A percentile compares a stretch with the other conserved stretches of the same genome.
phyloP scores from a whole-genome alignment of 345 rosid species.

The Noccaea bulbosa region DNA sequence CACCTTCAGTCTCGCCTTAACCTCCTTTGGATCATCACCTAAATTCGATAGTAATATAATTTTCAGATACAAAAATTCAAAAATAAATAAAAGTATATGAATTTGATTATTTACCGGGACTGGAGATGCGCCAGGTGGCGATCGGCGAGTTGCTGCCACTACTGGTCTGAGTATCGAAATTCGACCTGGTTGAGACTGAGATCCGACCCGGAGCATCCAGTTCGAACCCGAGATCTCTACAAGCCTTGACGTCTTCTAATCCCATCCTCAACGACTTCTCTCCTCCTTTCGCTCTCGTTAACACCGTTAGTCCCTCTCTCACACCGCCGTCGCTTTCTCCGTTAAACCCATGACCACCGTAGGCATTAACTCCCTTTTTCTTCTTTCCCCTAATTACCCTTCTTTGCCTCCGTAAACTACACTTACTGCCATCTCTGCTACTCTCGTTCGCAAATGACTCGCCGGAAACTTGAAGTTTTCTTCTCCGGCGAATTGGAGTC shows the following conservation, averaged over 20 bases:
- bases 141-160: slow-evolving; percentile 92
- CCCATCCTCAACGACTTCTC: slow-evolving; percentile 75
- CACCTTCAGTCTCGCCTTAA: slow-evolving; percentile 89
- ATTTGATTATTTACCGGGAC: slow-evolving; percentile 65
- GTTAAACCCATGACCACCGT: slow-evolving; percentile 11
- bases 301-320: slow-evolving; percentile 61
- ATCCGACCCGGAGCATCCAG: slow-evolving; percentile 67
- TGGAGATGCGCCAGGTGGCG: slow-evolving; percentile 86
- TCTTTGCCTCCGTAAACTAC: slow-evolving; percentile 33
- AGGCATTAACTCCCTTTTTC: slow-evolving; percentile 4
- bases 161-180: slow-evolving; percentile 59
- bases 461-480: slow-evolving; percentile 39
- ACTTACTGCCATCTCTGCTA: slow-evolving; percentile 41
- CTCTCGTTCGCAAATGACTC: slow-evolving; percentile 52
- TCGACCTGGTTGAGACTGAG: slow-evolving; percentile 52
- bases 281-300: slow-evolving; percentile 89
- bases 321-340: slow-evolving; percentile 45
- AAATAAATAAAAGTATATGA: background rate
- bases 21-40: slow-evolving; percentile 98
- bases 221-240: slow-evolving; percentile 90
- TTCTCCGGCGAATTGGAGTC: slow-evolving; percentile 58
- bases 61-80: background rate
- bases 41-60: slow-evolving; percentile 8
- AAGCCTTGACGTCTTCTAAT: slow-evolving; percentile 81
- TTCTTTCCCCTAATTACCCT: slow-evolving; percentile 34